Percentiles rank a stretch among this genome's conserved stretches.
Conservation (phyloP, 2,329 filamentous ascomycete species). For the Endothia cerciana region DNA sequence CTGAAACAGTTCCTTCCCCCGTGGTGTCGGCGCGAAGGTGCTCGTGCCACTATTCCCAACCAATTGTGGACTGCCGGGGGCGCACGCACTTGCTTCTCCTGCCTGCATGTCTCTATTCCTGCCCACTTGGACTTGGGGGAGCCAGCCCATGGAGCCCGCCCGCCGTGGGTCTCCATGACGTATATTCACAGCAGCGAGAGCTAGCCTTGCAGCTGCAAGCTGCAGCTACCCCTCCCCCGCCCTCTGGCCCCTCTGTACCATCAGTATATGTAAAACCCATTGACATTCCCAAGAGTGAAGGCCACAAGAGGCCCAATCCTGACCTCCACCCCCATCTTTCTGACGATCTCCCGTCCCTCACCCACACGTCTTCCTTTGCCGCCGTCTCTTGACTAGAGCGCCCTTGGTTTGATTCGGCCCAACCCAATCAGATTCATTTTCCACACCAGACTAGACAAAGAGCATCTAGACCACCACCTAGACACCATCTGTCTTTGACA, state of each 20-base stretch:
- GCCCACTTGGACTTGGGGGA: background rate
- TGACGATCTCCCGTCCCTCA: background rate
- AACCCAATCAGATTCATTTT: constrained; percentile 4
- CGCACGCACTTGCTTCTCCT: constrained; percentile 7
- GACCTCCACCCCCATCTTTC: background rate
- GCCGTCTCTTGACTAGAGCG: background rate
- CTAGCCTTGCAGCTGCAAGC: constrained; percentile 2
- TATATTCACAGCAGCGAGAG: background rate
- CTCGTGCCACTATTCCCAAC: constrained; percentile 4
- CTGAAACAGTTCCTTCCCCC: constrained; percentile 13
- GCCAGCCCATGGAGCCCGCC: background rate
- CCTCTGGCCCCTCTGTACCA: background rate
- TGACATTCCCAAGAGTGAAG: constrained; percentile 1
- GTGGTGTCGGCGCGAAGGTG: background rate
- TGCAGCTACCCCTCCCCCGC: constrained; percentile 21
- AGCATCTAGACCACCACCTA: constrained; percentile 13
- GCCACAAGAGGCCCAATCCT: background rate
- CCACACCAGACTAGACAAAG: constrained; percentile 20
- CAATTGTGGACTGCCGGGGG: constrained; percentile 17
- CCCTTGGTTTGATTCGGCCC: constrained; percentile 7
- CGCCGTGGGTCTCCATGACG: constrained; percentile 10
- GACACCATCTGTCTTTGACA: constrained; percentile 11
- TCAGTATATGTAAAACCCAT: constrained; percentile 15
- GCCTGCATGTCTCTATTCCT: constrained; percentile 3
- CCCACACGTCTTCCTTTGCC: background rate